Base-by-base conservation (phyloP, 192 early-diverging fungal species). In the Backusella liffmaniae region DNA sequence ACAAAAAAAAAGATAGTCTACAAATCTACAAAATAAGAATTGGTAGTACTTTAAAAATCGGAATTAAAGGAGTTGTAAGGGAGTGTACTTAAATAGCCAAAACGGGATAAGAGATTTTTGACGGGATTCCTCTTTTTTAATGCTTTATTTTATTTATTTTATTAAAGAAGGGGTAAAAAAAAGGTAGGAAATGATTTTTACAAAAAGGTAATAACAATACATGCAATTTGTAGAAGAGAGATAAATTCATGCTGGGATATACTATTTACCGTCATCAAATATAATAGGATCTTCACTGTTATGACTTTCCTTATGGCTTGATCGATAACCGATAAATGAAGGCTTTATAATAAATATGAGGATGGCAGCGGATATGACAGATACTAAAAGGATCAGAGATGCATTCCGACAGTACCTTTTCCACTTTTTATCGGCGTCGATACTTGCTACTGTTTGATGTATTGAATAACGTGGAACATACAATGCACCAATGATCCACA, bases 321-420 rank as follows among this genome's bases (percentile, higher is more conserved):
- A 29, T 32, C 70, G 35, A 29, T 46, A 71, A 18, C 70, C 70
- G 16, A 71, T 49, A 29, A 39, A 18, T 30, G 26, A 29, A 41
- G 70, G 70, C 12, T 71, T 71, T 34, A 71, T 42, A 15, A 71
- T 71, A 32, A 71, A 12, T 41, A 71, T 46, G 13, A 71, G 42
- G 23, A 71, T 44, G 29, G 23, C 23, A n/a, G 26, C 36, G 37
- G 37, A 37, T 9, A 69, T 37, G n/a, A 69, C 34, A 23, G 37
- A 36, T 39, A 37, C 3, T 37, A 69, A 16, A 30, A 71, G 46
- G 1, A 71, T 26, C 15, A 49, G 18, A 21, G 62, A 77, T 10
- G 76, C 76, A 37, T 77, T 70, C n/a, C 53, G 44, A 1, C 69
- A 77, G 9, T 53, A 49, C 21, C 32, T 12, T 29, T 77, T 77